Base-by-base conservation (phyloP, 164 flowering plant species). In the Vitis riparia region DNA sequence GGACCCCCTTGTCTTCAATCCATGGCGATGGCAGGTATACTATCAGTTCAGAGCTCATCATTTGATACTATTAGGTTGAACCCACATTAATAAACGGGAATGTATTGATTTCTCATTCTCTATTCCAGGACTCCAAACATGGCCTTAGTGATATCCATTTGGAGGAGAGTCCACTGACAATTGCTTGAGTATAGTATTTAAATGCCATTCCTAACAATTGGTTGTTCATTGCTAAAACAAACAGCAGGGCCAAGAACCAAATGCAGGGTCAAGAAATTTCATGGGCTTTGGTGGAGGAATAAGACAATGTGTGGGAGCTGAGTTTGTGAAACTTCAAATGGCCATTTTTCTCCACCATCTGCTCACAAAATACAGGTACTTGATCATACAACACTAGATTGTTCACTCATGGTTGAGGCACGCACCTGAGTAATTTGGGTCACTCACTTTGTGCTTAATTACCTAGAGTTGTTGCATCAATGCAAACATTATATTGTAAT, bases 1-100 rank as follows among this genome's bases (percentile, higher is more conserved):
- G 67, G 84, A 94, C 72, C 97, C 98, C 27, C 84, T 88, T 32
- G 68, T 76, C 62, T 94, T 94, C 79, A 91, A 94, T 78, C 98
- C 98, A 67, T 63, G 79, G 86, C 82, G 98, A 85, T 94, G 98
- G 98, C 76, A 90, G 89, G 98, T 23, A 23, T 23, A 23, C 27
- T 23, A 23, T 1, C 27, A 23, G 27, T 23, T 23, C 27, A 23
- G 27, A 23, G 27, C 27, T 1, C 27, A 1, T 23, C 27, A 23
- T 23, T 23, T 23, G 27, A 23, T 23, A 23, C 27, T 23, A 23
- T 23, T 23, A 23, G 27, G 27, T 23, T 23, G 27, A 23, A 23
- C 27, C 0, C 27, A 23, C 27, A 23, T 23, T 23, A 23, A 23
- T 23, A 23, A 23, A 23, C 27, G 27, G 27, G 27, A 23, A 23